Evolutionary conservation across 805 yeast genomes (phyloP).

Genomic region (Kazachstania martiniae): DNA sequence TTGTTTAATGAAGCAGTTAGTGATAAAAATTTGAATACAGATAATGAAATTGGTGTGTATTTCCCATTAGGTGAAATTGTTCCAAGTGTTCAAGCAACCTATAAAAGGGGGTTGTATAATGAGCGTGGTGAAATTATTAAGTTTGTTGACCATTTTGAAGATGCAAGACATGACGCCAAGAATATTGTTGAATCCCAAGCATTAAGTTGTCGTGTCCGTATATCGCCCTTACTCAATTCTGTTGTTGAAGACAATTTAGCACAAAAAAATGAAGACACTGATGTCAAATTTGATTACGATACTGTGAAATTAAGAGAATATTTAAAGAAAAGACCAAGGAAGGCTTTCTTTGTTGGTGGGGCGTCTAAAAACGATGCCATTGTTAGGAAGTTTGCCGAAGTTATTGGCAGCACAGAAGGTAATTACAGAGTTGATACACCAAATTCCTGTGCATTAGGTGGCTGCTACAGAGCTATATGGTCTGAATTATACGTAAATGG

Average conservation of each 20-base stretch:
- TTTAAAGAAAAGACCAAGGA: slow-evolving; percentile 44
- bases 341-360: slow-evolving; percentile 79
- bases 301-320: slow-evolving; percentile 14
- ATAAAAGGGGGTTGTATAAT: slow-evolving; percentile 39
- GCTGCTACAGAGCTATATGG: slow-evolving; percentile 82
- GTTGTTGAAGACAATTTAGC: not conserved
- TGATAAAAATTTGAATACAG: slow-evolving; percentile 28
- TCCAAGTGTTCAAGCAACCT: slow-evolving; percentile 65
- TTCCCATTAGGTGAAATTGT: slow-evolving; percentile 89
- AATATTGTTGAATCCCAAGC: slow-evolving; percentile 84
- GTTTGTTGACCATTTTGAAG: slow-evolving; percentile 32
- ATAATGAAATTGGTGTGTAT: slow-evolving; percentile 57
- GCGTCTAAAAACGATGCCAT: slow-evolving; percentile 65
- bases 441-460: slow-evolving; percentile 89
- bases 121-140: slow-evolving; percentile 19
- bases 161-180: slow-evolving; percentile 53
- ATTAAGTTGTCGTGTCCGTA: slow-evolving; percentile 67
- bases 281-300: slow-evolving; percentile 29
- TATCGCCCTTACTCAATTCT: slow-evolving; percentile 54
- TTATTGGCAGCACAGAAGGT: slow-evolving; percentile 51
- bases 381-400: slow-evolving; percentile 54
- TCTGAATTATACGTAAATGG: slow-evolving; percentile 32
- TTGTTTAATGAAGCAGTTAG: slow-evolving; percentile 41
- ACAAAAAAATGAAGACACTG: slow-evolving; percentile 2
- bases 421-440: slow-evolving; percentile 64